Conservation (phyloP, 352 stramenopile genomes). For the Phytophthora uliginosa region DNA sequence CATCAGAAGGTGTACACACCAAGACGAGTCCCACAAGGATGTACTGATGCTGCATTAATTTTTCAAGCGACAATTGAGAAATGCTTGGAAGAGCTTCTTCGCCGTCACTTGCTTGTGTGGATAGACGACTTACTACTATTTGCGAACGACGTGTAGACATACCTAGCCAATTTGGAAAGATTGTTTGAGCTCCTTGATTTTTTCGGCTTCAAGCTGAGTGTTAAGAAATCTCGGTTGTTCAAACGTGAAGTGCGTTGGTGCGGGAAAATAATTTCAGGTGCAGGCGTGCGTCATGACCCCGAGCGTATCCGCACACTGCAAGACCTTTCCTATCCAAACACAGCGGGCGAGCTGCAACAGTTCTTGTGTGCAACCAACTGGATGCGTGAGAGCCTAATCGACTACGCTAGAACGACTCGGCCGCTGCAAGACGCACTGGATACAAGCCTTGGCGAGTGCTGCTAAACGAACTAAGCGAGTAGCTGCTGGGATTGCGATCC, state of each 20-base stretch:
- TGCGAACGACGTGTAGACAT: no score
- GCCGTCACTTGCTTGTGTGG: no score
- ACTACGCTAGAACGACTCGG: not conserved
- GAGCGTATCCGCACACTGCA: not conserved
- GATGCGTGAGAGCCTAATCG: not conserved
- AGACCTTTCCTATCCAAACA: not conserved
- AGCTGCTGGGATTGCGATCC: not conserved
- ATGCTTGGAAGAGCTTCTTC: no score
- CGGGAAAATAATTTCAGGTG: not conserved
- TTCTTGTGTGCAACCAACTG: not conserved
- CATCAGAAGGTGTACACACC: no score
- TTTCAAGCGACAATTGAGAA: no score
- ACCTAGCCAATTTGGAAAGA: no score
- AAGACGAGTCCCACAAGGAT: no score
- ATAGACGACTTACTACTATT: no score
- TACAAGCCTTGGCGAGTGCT: not conserved
- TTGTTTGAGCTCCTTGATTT: constrained; percentile 1
- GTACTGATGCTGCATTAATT: no score
- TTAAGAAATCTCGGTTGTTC: not conserved
- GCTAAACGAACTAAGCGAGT: not conserved
- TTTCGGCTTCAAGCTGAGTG: no score
- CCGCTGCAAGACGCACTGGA: not conserved
- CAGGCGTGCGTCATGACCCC: not conserved
- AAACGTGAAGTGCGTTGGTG: not conserved
- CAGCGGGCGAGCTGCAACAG: not conserved